Percentiles rank a stretch among this genome's conserved stretches.
These are phyloP conservation scores for Botrytis fragariae DNA, from an alignment of 2,329 filamentous ascomycete species.

Conservation along the genomic window DNA sequence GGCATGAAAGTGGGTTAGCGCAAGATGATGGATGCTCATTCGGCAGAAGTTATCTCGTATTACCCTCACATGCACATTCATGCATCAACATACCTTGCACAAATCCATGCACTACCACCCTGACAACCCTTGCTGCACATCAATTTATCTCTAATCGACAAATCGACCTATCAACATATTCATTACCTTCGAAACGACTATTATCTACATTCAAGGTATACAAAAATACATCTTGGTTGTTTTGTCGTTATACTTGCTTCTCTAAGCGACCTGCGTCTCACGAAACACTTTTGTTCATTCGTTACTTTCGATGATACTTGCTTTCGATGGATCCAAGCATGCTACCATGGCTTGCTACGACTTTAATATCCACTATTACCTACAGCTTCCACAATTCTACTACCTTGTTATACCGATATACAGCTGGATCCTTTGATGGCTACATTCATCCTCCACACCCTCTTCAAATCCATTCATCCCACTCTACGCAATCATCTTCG, in stretches of 20 bases:
- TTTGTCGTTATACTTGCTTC: constrained; percentile 9
- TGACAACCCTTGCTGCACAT: constrained; percentile 14
- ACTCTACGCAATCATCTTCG: constrained; percentile 5
- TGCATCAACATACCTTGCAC: constrained; percentile 17
- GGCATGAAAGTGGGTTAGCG: constrained; percentile 11
- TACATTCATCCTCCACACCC: constrained; percentile 12
- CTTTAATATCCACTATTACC: neutral
- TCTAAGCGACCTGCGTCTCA: constrained; percentile 20
- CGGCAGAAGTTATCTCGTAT: constrained; percentile 26
- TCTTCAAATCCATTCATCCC: constrained; percentile 3
- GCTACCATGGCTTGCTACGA: neutral
- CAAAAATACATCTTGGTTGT: constrained; percentile 1
- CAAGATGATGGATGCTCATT: constrained; percentile 13
- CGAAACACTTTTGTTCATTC: constrained; percentile 8
- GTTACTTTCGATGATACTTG: neutral
- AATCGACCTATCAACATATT: constrained; percentile 1
- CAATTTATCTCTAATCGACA: constrained; percentile 12
- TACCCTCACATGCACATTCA: constrained; percentile 29
- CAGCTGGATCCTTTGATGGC: neutral
- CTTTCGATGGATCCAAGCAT: neutral
- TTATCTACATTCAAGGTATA: neutral
- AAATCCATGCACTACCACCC: constrained; percentile 15
- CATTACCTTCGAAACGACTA: constrained; percentile 1
- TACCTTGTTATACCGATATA: neutral
- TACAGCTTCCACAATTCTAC: neutral